Base-by-base conservation (phyloP, 179 eudicot species). In the Drosera spatulata region DNA sequence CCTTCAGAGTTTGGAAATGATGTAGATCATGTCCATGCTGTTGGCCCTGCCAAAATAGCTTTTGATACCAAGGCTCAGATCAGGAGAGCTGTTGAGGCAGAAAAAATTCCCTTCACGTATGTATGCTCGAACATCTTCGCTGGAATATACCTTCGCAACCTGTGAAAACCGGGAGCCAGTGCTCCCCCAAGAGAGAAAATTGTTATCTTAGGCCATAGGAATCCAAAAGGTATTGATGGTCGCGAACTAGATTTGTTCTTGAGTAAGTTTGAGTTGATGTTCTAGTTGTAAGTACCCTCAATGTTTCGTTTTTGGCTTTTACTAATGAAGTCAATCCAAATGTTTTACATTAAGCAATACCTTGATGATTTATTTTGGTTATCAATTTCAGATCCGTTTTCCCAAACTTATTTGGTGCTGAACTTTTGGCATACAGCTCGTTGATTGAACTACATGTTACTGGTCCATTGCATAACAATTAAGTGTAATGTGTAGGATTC, bases 31-130 rank as follows among this genome's bases (percentile, higher is more conserved):
- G 44, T 52, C 6, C 61, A 64, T 14, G 73, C 78, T 2, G 78
- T 77, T 5, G 81, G 68, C 12, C 82, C 79, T 43, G 80, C 68
- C 15, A 62, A 69, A 48, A 51, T 68, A 0, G 40, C 60, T 0
- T 78, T 70, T 59, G 71, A 55, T 9, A 13, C 9, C 8, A 45
- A 45, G 7, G 73, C 75, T 43, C 65, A 61, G 9, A 63, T 78
- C 58, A 79, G 86, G 2, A 55, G 83, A 59, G 65, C 75, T 4
- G 63, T 79, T 12, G 84, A 82, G 70, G 79, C 77, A 12, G 77
- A 59, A 61, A 79, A 75, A 10, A 79, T 82, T 62, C 81, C 86
- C 7, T 54, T 67, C 70, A 82, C 84, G 5, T 71, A 52, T 44
- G 73, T 73, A 2, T 61, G 61, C 22, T 42, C 70, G 56, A 73